Conservation (phyloP, 176 grass and related monocot species). For the Coix lacrymajobi region DNA sequence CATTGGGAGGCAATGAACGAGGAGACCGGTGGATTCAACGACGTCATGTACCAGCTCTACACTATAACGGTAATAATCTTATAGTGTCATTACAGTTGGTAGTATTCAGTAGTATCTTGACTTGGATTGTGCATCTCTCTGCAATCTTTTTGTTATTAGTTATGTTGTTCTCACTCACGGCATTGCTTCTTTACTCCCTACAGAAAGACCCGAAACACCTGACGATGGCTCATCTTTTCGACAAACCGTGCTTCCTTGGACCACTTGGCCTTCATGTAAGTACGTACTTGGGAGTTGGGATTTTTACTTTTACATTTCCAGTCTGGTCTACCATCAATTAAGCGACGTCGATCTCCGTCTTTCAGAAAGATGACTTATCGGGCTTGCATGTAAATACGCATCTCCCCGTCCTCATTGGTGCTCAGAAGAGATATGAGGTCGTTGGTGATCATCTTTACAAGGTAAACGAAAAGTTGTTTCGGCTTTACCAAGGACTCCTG, state of each 20-base stretch:
- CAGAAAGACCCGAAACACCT: slow-evolving; percentile 88
- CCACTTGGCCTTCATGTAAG: slow-evolving; percentile 78
- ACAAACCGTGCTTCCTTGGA: slow-evolving; percentile 91
- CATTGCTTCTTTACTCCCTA: slow-evolving; percentile 4
- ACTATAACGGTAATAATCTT: slow-evolving; percentile 73
- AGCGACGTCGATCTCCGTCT: background rate
- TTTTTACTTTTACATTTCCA: background rate
- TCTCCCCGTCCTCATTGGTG: slow-evolving; percentile 64
- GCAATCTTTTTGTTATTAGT: background rate
- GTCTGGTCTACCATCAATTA: background rate
- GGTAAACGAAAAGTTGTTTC: slow-evolving; percentile 33
- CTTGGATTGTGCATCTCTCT: background rate
- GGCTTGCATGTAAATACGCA: slow-evolving; percentile 82
- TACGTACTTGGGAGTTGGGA: no score
- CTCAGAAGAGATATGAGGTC: slow-evolving; percentile 75
- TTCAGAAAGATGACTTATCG: slow-evolving; percentile 78
- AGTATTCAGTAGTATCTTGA: background rate
- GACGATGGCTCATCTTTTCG: slow-evolving; percentile 88
- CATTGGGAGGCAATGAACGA: slow-evolving; percentile 80
- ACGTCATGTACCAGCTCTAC: slow-evolving; percentile 81
- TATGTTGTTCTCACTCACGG: background rate
- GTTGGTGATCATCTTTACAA: slow-evolving; percentile 85
- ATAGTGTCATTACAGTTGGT: background rate
- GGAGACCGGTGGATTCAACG: slow-evolving; percentile 83
- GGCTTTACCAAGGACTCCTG: background rate